A percentile compares a stretch with the other conserved stretches of the same genome.
Conservation (phyloP, 2,329 filamentous ascomycete species). For the Bisporella sp. region DNA sequence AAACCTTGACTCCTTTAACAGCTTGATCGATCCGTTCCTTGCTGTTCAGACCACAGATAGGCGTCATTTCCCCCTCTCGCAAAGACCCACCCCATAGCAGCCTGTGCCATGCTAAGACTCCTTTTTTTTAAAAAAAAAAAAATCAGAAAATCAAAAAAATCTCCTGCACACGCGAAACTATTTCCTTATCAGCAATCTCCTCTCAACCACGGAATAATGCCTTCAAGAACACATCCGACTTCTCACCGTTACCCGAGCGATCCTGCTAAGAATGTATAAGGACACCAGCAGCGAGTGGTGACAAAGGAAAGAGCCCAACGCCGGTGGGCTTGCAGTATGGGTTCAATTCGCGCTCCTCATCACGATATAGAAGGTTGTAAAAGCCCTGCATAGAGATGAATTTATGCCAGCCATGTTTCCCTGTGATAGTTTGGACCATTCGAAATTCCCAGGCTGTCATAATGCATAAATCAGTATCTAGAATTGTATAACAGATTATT, state of each 20-base stretch:
- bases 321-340: conserved; percentile 26
- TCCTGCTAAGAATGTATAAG: conserved; percentile 19
- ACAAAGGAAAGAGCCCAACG: conserved; percentile 31
- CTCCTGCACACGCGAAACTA: conserved; percentile 15
- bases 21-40: conserved; percentile 47
- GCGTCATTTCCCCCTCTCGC: conserved; percentile 35
- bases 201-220: conserved; percentile 11
- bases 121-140: no score
- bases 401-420: conserved; percentile 50
- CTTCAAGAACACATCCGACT: conserved; percentile 10
- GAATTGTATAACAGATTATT: neutral
- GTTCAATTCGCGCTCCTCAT: conserved; percentile 42
- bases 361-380: conserved; percentile 52
- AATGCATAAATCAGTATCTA: neutral
- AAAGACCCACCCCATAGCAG: conserved; percentile 50
- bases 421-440: conserved; percentile 47
- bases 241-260: conserved; percentile 8
- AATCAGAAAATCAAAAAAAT: no score
- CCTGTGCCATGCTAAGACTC: conserved; percentile 49
- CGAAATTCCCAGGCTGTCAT: conserved; percentile 46
- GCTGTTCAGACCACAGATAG: conserved; percentile 46
- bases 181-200: conserved; percentile 20
- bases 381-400: conserved; percentile 55
- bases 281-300: conserved; percentile 28
- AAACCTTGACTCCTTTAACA: conserved; percentile 29